phyloP scores from a whole-genome alignment of 768 basidiomycete genomes.

The Jaapia argillacea region DNA sequence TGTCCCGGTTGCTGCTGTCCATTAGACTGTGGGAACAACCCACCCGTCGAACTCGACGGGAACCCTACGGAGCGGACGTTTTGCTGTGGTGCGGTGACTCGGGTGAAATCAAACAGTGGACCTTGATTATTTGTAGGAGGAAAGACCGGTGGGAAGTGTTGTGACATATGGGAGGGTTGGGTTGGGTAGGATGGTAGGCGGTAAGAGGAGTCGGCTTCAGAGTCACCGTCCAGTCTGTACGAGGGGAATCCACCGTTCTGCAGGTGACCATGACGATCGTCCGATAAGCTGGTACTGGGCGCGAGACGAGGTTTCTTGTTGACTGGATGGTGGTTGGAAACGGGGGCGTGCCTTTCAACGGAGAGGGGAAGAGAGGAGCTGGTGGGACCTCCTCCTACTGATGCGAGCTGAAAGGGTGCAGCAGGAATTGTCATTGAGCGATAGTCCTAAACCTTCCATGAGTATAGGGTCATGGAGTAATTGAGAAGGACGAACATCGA shows the following conservation, averaged over 20 bases:
- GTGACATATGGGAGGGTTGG: neutral
- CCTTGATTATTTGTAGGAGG: too few species aligned
- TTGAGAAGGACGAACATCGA: neutral
- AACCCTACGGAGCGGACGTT: neutral
- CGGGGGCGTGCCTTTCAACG: conserved; percentile 22
- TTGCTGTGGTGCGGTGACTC: neutral
- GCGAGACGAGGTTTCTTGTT: conserved; percentile 16
- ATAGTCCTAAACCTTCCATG: neutral
- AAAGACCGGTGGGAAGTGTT: neutral
- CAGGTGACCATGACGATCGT: neutral
- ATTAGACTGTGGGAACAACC: neutral
- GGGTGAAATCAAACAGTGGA: too few species aligned
- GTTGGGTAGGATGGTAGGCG: neutral
- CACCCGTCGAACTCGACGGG: neutral
- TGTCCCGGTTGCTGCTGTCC: neutral
- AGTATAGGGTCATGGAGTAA: neutral
- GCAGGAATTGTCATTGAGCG: neutral
- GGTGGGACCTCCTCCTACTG: conserved; percentile 17
- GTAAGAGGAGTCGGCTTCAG: too few species aligned
- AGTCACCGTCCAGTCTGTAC: neutral
- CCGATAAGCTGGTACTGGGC: neutral
- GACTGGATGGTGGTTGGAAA: conserved; percentile 11
- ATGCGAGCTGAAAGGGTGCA: neutral
- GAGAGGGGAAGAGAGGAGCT: conserved; percentile 22
- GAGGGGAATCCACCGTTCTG: neutral